A percentile compares a stretch with the other conserved stretches of the same genome.
These are phyloP conservation scores for Candida albicans DNA, from an alignment of 1,139 yeast genomes.

Conservation along the genomic window DNA sequence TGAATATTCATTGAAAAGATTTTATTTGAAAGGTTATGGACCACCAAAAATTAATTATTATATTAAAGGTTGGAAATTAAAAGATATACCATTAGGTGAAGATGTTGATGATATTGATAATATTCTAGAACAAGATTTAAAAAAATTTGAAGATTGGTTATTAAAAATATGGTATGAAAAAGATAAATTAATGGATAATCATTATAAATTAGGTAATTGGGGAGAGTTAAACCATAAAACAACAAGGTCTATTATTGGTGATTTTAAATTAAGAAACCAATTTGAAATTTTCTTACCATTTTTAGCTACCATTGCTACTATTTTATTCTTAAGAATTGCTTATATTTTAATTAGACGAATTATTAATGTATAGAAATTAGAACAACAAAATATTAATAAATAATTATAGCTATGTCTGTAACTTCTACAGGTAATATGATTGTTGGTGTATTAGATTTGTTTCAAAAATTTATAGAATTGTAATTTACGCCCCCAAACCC, in stretches of 20 bases:
- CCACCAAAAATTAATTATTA: constrained; percentile 68
- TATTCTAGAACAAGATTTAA: constrained; percentile 41
- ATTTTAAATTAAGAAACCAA: constrained; percentile 25
- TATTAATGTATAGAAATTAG: constrained; percentile 5
- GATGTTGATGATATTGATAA: constrained; percentile 42
- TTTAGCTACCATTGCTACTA: constrained; percentile 17
- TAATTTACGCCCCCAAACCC: background rate
- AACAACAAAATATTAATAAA: background rate
- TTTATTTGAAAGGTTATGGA: constrained; percentile 68
- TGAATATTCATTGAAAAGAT: constrained; percentile 60
- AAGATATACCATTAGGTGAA: constrained; percentile 68
- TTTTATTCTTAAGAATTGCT: constrained; percentile 16
- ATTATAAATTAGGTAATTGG: constrained; percentile 52
- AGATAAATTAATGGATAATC: constrained; percentile 64
- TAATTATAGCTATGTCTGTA: too few species aligned
- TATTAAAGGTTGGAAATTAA: constrained; percentile 55
- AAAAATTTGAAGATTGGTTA: constrained; percentile 72
- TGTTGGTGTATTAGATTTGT: background rate
- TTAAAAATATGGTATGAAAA: constrained; percentile 74
- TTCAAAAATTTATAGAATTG: background rate
- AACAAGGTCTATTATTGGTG: constrained; percentile 27
- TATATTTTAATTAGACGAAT: constrained; percentile 11
- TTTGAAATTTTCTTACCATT: constrained; percentile 24
- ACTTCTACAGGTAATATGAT: too few species aligned
- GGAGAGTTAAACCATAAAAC: constrained; percentile 18